These are phyloP conservation scores for Suillus weaverae DNA, from an alignment of 768 basidiomycete genomes.

Conservation along the genomic window DNA sequence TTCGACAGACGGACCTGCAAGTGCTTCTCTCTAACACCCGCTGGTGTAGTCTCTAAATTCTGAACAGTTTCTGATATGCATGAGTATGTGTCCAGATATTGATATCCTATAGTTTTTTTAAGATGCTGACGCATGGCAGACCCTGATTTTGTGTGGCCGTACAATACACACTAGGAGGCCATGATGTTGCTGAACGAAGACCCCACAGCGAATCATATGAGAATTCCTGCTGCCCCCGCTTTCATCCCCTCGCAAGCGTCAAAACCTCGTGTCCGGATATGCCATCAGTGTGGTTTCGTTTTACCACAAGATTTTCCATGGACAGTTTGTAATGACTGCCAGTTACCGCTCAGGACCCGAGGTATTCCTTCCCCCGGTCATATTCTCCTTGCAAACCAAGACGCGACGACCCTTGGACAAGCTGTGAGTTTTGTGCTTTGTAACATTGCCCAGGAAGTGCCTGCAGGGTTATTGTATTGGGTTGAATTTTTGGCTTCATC, in stretches of 20 bases:
- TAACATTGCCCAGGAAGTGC: neutral
- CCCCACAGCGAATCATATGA: neutral
- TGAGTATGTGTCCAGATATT: neutral
- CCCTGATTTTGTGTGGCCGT: neutral
- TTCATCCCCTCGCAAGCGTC: neutral
- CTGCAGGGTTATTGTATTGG: neutral
- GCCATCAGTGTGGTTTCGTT: neutral
- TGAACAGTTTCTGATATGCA: neutral
- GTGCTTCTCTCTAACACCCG: neutral
- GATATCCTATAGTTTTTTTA: neutral
- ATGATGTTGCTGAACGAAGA: neutral
- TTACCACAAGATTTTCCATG: neutral
- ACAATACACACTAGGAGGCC: neutral
- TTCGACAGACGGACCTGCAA: neutral
- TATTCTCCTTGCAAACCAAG: neutral
- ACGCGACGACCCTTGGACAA: neutral
- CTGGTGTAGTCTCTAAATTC: neutral
- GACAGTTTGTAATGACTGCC: constrained; percentile 7
- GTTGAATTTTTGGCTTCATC: neutral
- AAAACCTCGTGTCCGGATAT: constrained; percentile 1
- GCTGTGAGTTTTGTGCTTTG: constrained; percentile 6
- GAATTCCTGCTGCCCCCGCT: constrained; percentile 2
- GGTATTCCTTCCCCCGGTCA: no score
- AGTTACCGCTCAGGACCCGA: neutral
- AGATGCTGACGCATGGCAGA: neutral